Evolutionary conservation across 2,329 filamentous ascomycete genomes (phyloP).

Genomic region (Trichophyton verrucosum): DNA sequence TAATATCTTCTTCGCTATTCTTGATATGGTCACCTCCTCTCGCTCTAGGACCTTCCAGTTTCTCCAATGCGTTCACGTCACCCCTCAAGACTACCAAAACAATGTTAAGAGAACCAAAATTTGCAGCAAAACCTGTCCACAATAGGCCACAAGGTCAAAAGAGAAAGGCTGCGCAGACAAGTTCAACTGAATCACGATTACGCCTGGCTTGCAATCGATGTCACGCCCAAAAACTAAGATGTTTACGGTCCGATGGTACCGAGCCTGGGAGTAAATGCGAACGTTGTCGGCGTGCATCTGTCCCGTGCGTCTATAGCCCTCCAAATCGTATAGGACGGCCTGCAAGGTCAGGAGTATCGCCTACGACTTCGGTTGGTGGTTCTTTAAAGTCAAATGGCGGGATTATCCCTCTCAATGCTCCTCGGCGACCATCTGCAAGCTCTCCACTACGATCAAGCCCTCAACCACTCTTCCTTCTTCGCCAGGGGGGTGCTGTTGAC

Average conservation of each 20-base stretch:
- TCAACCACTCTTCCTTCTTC: neutral
- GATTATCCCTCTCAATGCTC: neutral
- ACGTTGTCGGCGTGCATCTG: neutral
- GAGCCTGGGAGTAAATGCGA: constrained; percentile 1
- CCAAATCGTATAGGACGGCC: constrained; percentile 1
- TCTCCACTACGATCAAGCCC: neutral
- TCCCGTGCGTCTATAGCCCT: neutral
- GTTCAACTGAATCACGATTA: neutral
- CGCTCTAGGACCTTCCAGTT: neutral
- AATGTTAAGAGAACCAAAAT: neutral
- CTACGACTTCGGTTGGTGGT: neutral
- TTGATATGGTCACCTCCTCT: neutral
- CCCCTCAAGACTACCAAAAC: neutral
- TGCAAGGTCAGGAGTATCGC: neutral
- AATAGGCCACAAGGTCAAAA: neutral
- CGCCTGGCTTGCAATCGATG: neutral
- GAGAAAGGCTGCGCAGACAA: neutral
- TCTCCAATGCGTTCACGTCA: neutral
- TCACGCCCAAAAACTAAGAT: constrained; percentile 1
- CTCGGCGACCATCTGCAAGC: neutral
- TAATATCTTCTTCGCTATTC: neutral
- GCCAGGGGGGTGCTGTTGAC: neutral
- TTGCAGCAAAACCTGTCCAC: neutral
- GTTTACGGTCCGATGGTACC: neutral
- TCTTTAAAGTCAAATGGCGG: neutral